Base-by-base conservation (phyloP, 306 rosid genomes). In the Cicer judaicum region DNA sequence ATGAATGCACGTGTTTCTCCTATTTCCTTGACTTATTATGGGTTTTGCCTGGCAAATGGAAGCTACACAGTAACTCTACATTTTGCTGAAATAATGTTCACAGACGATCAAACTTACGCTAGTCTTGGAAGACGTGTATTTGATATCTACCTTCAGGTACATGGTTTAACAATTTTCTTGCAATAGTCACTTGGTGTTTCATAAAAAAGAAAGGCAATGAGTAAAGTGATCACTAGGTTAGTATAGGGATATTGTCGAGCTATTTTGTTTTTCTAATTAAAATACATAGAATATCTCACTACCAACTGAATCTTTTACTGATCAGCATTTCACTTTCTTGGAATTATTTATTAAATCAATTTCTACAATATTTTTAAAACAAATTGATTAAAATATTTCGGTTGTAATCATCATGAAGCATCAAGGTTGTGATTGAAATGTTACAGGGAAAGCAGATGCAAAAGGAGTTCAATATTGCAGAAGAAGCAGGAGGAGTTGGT, bases 1-100 rank as follows among this genome's bases (percentile, higher is more conserved):
- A 65, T 1, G 68, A 79, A 10, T 2, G 97, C 96, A 54, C 92
- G 97, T 7, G 72, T 86, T 71, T 81, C 95, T 53, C 85, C 97
- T 46, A 75, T 80, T 71, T 87, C 95, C 42, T 60, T 89, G 55
- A 89, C 93, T 57, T 89, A 84, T 73, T 89, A 84, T 70, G 93
- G 87, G 12, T 73, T 73, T 46, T 85, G 90, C 29, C 84, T 86
- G 38, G 50, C 44, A 71, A 86, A 84, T 74, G 93, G 93, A 41
- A 66, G 36, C 70, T 89, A 89, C 75, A 86, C 77, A 0, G 79
- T 86, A 3, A 67, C 36, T 0, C 82, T 89, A 8, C 87, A 82
- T 24, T 89, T 89, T 83, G 93, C 87, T 7, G 93, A 89, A 74
- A 84, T 65, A 9, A 78, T 73, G 82, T 83, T 73, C 72, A 57